These are phyloP conservation scores for Debaryomycetaceae sp. DNA, from an alignment of 1,139 yeast genomes.

Conservation along the genomic window DNA sequence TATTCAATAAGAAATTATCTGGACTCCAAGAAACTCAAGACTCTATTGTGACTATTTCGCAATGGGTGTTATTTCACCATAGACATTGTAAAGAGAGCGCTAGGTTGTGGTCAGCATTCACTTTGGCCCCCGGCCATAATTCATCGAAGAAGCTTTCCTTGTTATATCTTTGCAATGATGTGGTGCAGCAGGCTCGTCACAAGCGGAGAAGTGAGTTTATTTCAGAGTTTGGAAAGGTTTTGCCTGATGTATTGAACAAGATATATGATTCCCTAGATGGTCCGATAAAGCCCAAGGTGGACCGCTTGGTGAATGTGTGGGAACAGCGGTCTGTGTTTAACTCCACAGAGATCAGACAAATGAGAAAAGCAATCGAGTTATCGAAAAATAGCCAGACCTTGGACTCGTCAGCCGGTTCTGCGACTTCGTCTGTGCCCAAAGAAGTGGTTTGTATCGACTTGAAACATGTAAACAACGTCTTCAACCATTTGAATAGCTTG, in stretches of 20 bases:
- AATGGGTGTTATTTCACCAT: conserved; percentile 81
- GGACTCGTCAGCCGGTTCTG: conserved; percentile 4
- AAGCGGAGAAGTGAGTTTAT: conserved; percentile 60
- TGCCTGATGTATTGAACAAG: conserved; percentile 33
- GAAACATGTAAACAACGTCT: conserved; percentile 31
- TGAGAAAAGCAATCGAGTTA: conserved; percentile 34
- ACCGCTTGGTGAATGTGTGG: conserved; percentile 73
- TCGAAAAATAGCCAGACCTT: conserved; percentile 10
- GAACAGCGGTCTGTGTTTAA: conserved; percentile 61
- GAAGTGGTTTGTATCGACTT: conserved; percentile 37
- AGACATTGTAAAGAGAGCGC: conserved; percentile 62
- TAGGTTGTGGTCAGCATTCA: conserved; percentile 54
- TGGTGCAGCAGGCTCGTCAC: conserved; percentile 76
- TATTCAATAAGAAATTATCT: conserved; percentile 54
- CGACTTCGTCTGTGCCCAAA: conserved; percentile 5
- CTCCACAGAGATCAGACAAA: conserved; percentile 36
- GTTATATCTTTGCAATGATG: conserved; percentile 77
- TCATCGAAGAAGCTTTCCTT: conserved; percentile 52
- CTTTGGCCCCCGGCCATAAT: conserved; percentile 29
- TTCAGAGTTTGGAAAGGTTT: conserved; percentile 51
- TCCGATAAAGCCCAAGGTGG: conserved; percentile 51
- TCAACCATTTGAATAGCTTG: conserved; percentile 27
- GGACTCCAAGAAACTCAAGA: conserved; percentile 76
- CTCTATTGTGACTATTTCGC: conserved; percentile 76
- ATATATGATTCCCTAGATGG: conserved; percentile 34